phyloP scores from a whole-genome alignment of 73 alveolate genomes.

The Uronychia binucleata region DNA sequence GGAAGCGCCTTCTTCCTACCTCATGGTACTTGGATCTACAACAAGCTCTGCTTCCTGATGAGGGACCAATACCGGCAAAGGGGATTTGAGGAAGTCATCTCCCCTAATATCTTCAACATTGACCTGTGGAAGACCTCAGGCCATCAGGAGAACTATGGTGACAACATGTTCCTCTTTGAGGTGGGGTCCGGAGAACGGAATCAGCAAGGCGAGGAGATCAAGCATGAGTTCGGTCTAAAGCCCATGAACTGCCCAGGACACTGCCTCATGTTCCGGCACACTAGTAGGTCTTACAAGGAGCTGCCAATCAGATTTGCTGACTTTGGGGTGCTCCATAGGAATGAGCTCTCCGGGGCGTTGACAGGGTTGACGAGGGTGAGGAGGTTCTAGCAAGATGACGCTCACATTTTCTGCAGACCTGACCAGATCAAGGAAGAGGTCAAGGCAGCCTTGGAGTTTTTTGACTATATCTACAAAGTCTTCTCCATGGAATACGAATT shows the following conservation, averaged over 20 bases:
- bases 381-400: slow-evolving; percentile 99
- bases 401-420: slow-evolving; percentile 83
- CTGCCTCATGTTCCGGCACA: slow-evolving; percentile 87
- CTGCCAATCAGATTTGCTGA: slow-evolving; percentile 99
- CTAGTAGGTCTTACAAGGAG: slow-evolving; percentile 94
- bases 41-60: slow-evolving; percentile 93
- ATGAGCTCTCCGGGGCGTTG: slow-evolving; percentile 99
- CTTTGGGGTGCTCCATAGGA: slow-evolving; percentile 99
- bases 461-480: slow-evolving; percentile 79
- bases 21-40: slow-evolving; percentile 95
- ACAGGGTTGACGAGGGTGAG: slow-evolving; percentile 99
- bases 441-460: slow-evolving; percentile 67
- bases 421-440: slow-evolving; percentile 87
- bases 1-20: slow-evolving; percentile 93
- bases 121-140: slow-evolving; percentile 96
- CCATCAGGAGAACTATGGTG: slow-evolving; percentile 90
- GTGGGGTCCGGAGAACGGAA: slow-evolving; percentile 72
- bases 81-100: slow-evolving; percentile 93
- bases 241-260: slow-evolving; percentile 99
- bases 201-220: slow-evolving; percentile 51
- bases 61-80: slow-evolving; percentile 89
- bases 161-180: slow-evolving; percentile 93
- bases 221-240: slow-evolving; percentile 74
- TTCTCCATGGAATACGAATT: slow-evolving; percentile 93
- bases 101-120: slow-evolving; percentile 89